phyloP scores from a whole-genome alignment of 345 rosid species.

The Firmiana major region DNA sequence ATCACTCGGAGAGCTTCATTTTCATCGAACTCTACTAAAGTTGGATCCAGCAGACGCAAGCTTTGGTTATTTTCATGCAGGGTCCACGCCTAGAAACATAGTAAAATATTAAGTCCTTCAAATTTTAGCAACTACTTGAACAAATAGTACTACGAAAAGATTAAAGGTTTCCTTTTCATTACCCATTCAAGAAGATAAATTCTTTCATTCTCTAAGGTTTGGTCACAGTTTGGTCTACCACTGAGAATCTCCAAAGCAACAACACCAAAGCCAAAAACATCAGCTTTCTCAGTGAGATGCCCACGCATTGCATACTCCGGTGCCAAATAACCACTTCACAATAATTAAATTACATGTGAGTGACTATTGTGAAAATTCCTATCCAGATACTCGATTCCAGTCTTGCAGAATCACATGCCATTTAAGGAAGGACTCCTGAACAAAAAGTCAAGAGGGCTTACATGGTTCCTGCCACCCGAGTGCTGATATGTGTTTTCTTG shows the following conservation, averaged over 20 bases:
- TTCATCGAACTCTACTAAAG: slow-evolving; percentile 23
- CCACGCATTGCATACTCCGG: slow-evolving; percentile 83
- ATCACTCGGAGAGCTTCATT: slow-evolving; percentile 44
- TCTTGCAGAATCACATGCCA: not conserved
- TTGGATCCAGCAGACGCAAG: slow-evolving; percentile 35
- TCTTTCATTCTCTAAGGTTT: slow-evolving; percentile 36
- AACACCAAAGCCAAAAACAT: slow-evolving; percentile 67
- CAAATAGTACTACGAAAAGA: not conserved
- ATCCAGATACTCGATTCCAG: not conserved
- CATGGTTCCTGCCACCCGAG: slow-evolving; percentile 54
- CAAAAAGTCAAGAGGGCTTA: slow-evolving; percentile 24
- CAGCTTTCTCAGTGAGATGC: slow-evolving; percentile 68
- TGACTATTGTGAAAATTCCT: not conserved
- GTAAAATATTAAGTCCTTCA: not conserved
- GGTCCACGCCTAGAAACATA: slow-evolving; percentile 45
- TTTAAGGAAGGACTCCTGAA: not conserved
- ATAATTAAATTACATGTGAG: not conserved
- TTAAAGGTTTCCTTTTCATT: not conserved
- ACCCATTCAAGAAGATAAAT: slow-evolving; percentile 81
- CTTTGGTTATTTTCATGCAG: slow-evolving; percentile 39
- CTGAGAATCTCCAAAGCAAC: slow-evolving; percentile 58
- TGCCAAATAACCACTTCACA: slow-evolving; percentile 54
- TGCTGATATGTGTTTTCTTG: slow-evolving; percentile 51
- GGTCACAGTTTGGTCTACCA: slow-evolving; percentile 60
- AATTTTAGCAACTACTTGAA: not conserved